phyloP scores from a whole-genome alignment of 768 basidiomycete genomes.

The Naganishia randhawae region DNA sequence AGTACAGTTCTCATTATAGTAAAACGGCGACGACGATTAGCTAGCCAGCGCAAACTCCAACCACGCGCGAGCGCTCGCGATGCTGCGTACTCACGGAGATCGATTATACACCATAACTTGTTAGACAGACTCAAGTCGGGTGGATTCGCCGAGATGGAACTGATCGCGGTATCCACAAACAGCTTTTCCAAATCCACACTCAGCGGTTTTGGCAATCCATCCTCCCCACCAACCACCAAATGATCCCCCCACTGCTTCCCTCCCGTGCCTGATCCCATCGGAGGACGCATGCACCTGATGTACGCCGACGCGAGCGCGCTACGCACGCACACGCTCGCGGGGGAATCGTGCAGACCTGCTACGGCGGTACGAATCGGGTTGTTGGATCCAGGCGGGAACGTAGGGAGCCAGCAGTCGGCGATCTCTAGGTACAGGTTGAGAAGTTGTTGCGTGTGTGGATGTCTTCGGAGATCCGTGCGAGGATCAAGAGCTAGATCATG shows the following conservation, averaged over 20 bases:
- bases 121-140: neutral
- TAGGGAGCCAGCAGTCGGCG: constrained; percentile 22
- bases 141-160: constrained; percentile 2
- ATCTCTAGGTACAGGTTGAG: constrained; percentile 18
- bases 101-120: constrained; percentile 23
- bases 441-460: constrained; percentile 18
- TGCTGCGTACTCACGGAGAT: constrained; percentile 1
- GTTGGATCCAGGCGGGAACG: constrained; percentile 10
- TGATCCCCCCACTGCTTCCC: neutral
- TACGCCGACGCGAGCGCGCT: constrained; percentile 14
- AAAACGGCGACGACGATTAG: neutral
- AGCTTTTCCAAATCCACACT: constrained; percentile 3
- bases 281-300: neutral
- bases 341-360: constrained; percentile 8
- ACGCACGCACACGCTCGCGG: constrained; percentile 15
- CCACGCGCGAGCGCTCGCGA: too few species aligned
- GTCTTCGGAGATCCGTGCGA: constrained; percentile 18
- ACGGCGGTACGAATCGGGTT: constrained; percentile 11
- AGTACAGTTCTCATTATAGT: constrained; percentile 6
- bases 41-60: neutral
- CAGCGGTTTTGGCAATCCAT: constrained; percentile 9
- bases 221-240: neutral
- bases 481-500: constrained; percentile 18
- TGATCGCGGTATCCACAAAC: constrained; percentile 13
- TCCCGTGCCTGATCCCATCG: neutral